Percentiles rank a stretch among this genome's conserved stretches.
phyloP scores from a whole-genome alignment of 2,329 filamentous ascomycete species.

The Ampelomyces quisqualis region DNA sequence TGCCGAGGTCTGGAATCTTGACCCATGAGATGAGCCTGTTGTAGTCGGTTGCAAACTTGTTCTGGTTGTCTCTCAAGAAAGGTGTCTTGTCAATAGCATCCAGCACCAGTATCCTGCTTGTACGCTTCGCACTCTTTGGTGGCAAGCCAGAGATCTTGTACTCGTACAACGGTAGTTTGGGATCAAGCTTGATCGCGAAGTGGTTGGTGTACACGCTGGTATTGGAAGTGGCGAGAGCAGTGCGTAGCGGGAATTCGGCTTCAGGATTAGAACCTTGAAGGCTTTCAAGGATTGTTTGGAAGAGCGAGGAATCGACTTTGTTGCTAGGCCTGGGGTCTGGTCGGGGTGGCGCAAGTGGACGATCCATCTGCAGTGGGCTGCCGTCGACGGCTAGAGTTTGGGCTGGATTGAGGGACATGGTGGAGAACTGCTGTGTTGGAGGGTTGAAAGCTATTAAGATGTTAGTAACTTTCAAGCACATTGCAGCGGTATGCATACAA shows the following conservation, averaged over 20 bases:
- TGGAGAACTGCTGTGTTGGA: not conserved
- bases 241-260: slow-evolving; percentile 8
- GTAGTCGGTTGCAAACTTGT: slow-evolving; percentile 6
- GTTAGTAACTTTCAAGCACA: not conserved
- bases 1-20: not conserved
- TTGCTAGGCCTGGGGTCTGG: slow-evolving; percentile 1
- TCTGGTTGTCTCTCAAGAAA: not conserved
- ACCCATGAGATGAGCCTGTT: slow-evolving; percentile 4
- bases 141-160: slow-evolving; percentile 6
- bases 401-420: not conserved
- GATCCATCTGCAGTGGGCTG: slow-evolving; percentile 4
- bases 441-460: not conserved
- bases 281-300: not conserved
- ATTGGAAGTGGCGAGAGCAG: not conserved
- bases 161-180: slow-evolving; percentile 3
- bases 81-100: not conserved
- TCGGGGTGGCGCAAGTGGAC: not conserved
- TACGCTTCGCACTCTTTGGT: not conserved
- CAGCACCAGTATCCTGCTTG: not conserved
- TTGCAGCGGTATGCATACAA: not conserved
- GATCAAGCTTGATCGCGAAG: slow-evolving; percentile 6
- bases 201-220: slow-evolving; percentile 8
- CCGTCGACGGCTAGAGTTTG: slow-evolving; percentile 5
- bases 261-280: not conserved
- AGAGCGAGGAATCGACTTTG: not conserved